Evolutionary conservation across 768 basidiomycete genomes (phyloP).

Genomic region (Boletellus emodensis): DNA sequence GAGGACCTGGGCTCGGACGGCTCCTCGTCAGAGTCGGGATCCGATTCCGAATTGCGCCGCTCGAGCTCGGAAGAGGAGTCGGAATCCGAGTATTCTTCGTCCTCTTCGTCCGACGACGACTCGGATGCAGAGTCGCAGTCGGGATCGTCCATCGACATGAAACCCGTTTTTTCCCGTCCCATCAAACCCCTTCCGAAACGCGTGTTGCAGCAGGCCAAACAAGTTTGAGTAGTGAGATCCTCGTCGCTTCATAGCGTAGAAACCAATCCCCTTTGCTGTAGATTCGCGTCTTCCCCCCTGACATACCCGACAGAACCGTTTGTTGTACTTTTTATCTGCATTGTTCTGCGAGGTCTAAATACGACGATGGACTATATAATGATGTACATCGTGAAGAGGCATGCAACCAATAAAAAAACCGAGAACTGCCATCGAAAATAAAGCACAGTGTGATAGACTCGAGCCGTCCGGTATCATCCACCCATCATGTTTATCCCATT

Average conservation of each 20-base stretch:
- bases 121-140: conserved; percentile 15
- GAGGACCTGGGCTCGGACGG: background rate
- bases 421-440: no score
- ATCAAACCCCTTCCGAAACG: conserved; percentile 49
- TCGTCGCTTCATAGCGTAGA: background rate
- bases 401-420: no score
- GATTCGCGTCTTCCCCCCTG: background rate
- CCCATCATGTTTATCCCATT: conserved; percentile 12
- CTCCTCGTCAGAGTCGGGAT: conserved; percentile 10
- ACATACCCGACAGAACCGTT: background rate
- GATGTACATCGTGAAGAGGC: background rate
- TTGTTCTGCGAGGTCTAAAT: conserved; percentile 1
- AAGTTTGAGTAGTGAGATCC: conserved; percentile 28
- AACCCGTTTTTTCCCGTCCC: conserved; percentile 39
- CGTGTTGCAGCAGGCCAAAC: conserved; percentile 19
- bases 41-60: conserved; percentile 10
- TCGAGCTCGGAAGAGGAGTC: conserved; percentile 10
- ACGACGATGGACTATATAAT: conserved; percentile 7
- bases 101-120: conserved; percentile 8
- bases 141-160: conserved; percentile 30
- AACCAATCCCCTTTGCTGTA: background rate
- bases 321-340: no score
- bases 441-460: background rate
- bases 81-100: background rate
- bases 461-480: background rate